Evolutionary conservation across 2,329 filamentous ascomycete species (phyloP).

Genomic region (Lachnum nothofagi): DNA sequence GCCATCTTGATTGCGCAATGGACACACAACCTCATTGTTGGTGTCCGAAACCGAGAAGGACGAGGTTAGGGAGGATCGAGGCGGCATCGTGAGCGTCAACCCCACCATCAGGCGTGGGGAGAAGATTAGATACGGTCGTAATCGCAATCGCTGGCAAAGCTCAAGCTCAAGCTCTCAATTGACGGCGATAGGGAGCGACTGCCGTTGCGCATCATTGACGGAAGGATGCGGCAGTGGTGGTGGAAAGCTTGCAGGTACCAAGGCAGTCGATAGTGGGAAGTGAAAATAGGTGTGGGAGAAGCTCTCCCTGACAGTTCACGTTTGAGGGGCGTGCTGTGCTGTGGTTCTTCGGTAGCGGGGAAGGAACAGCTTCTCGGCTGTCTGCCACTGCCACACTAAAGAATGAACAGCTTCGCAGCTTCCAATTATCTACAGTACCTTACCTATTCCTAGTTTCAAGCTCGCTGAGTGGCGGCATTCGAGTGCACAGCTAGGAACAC

Average conservation of each 20-base stretch:
- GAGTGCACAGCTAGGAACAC: too few species aligned
- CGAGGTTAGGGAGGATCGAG: conserved; percentile 77
- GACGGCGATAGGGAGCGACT: conserved; percentile 11
- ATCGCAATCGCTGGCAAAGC: conserved; percentile 19
- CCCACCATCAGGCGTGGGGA: conserved; percentile 46
- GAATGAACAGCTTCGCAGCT: too few species aligned
- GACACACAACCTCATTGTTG: conserved; percentile 95
- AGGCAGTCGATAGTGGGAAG: conserved; percentile 6
- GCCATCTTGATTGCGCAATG: conserved; percentile 90
- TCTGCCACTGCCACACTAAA: too few species aligned
- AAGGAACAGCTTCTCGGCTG: too few species aligned
- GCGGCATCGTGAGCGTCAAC: conserved; percentile 67
- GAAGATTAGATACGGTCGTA: conserved; percentile 22
- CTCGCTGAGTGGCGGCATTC: too few species aligned
- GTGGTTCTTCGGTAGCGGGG: conserved; percentile 2
- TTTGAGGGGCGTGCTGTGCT: not conserved
- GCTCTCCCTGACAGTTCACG: too few species aligned
- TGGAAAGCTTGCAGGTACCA: conserved; percentile 2
- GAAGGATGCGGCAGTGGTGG: not conserved
- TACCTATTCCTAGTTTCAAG: too few species aligned
- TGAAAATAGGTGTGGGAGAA: conserved; percentile 1
- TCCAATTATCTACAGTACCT: too few species aligned
- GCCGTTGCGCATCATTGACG: conserved; percentile 10
- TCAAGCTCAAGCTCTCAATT: conserved; percentile 17
- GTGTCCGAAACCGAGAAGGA: conserved; percentile 89